Base-by-base conservation (phyloP, 805 yeast genomes). In the Cyberlindnera petersonii region DNA sequence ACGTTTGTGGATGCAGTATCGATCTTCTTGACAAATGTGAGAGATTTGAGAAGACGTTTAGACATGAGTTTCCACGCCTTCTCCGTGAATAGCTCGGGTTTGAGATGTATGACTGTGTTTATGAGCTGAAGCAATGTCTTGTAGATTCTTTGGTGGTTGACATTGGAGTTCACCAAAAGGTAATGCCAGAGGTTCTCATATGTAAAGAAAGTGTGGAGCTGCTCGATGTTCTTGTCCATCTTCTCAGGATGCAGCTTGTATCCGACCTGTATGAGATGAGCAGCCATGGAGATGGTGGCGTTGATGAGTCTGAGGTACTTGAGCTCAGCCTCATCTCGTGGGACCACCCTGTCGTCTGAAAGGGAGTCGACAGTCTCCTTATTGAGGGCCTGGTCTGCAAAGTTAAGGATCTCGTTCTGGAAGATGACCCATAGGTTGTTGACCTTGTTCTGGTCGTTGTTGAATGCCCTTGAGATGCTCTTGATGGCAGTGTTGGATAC, bases 331-430 rank as follows among this genome's bases (percentile, higher is more conserved):
- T 87, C 95, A 31, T 79, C 85, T 34, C 71, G 72, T 4, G 77
- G 71, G 15, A 79, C 72, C 49, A 75, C 78, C 39, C 95, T 67
- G 53, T 80, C 83, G 52, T 89, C 96, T 2, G 89, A 78, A 16
- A 89, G 59, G 1, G 87, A 72, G 13, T 73, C 77, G 4, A 70
- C 71, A 3, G 75, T 65, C 55, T 88, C 95, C 23, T 63, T 57
- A 13, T 71, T 58, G 8, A 86, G 51, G 0, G 75, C 66, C 24
- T 78, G 75, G 31, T 66, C 63, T 10, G 77, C 65, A 43, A 73
- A 78, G 33, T 74, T 74, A 14, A 84, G 48, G 11, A 86, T 71
- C 37, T 74, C 81, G 4, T 61, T 63, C 37, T 64, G 65, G 52
- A 86, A 84, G 0, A 80, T 59, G 18, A 62, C 63, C 82, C 89